Conservation (phyloP, 805 yeast genomes). For the Suhomyces emberorum region DNA sequence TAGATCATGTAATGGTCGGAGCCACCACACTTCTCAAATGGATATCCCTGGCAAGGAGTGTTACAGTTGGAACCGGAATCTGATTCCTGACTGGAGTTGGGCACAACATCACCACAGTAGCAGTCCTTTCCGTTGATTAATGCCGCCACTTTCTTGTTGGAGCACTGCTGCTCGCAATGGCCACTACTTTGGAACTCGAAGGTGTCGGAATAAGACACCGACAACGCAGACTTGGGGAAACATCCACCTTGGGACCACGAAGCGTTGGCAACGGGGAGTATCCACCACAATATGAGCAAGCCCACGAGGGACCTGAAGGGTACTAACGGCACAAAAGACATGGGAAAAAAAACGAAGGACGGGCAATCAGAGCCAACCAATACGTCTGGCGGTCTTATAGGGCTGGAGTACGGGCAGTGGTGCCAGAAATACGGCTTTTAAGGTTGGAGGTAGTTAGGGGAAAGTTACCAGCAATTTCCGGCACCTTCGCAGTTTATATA, state of each 20-base stretch:
- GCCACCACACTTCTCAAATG: constrained; percentile 56
- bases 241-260: constrained; percentile 19
- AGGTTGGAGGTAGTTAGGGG: too few relatives aligned
- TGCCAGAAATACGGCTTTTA: too few relatives aligned
- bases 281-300: constrained; percentile 5
- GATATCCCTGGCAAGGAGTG: constrained; percentile 58
- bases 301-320: constrained; percentile 4
- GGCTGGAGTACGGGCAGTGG: too few relatives aligned
- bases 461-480: neutral
- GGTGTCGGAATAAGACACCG: constrained; percentile 29
- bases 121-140: constrained; percentile 52
- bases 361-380: neutral
- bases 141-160: constrained; percentile 36
- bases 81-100: constrained; percentile 18
- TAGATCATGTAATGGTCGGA: constrained; percentile 43
- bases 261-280: neutral
- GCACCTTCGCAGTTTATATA: constrained; percentile 1
- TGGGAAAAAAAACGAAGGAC: too few relatives aligned
- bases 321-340: too few relatives aligned
- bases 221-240: constrained; percentile 13
- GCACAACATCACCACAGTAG: constrained; percentile 59
- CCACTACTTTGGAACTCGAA: constrained; percentile 59
- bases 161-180: constrained; percentile 54
- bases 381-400: neutral
- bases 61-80: constrained; percentile 15